Evolutionary conservation across 2,329 filamentous ascomycete genomes (phyloP).

Genomic region (Exutisphaerella laricina): DNA sequence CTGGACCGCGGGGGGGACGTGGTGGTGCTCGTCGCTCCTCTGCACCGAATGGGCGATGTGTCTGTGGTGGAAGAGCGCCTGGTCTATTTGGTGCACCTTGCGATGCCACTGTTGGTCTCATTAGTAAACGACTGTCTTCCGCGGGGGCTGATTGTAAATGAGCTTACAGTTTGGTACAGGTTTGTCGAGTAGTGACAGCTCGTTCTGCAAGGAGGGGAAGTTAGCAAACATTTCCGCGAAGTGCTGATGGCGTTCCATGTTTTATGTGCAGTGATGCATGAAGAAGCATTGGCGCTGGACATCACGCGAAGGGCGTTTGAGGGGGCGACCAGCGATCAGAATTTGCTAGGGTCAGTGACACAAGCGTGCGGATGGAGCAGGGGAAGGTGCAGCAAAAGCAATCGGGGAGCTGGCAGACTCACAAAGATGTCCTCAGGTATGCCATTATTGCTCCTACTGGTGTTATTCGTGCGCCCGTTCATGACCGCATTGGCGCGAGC

Average conservation of each 20-base stretch:
- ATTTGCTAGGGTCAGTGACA: constrained; percentile 18
- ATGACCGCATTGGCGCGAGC: constrained; percentile 18
- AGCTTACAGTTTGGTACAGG: constrained; percentile 36
- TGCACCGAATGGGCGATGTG: constrained; percentile 60
- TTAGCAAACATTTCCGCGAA: constrained; percentile 40
- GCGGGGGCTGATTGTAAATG: neutral
- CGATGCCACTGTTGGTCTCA: constrained; percentile 12
- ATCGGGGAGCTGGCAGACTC: constrained; percentile 42
- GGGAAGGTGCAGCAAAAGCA: constrained; percentile 10
- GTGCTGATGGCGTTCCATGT: constrained; percentile 39
- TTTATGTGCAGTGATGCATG: constrained; percentile 1
- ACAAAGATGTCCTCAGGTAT: constrained; percentile 71
- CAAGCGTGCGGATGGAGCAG: constrained; percentile 17
- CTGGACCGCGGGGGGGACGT: constrained; percentile 40
- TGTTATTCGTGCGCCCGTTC: constrained; percentile 6
- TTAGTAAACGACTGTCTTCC: constrained; percentile 4
- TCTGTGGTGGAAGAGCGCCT: constrained; percentile 38
- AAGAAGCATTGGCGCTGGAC: constrained; percentile 6
- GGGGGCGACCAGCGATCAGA: constrained; percentile 5
- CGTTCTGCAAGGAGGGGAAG: constrained; percentile 51
- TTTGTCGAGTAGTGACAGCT: constrained; percentile 61
- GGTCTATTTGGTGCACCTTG: constrained; percentile 41
- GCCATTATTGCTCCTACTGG: constrained; percentile 34
- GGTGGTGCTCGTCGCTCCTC: constrained; percentile 38
- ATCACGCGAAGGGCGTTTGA: constrained; percentile 3